Evolutionary conservation across 2,329 filamentous ascomycete species (phyloP).

Genomic region (Penicillium sp.): DNA sequence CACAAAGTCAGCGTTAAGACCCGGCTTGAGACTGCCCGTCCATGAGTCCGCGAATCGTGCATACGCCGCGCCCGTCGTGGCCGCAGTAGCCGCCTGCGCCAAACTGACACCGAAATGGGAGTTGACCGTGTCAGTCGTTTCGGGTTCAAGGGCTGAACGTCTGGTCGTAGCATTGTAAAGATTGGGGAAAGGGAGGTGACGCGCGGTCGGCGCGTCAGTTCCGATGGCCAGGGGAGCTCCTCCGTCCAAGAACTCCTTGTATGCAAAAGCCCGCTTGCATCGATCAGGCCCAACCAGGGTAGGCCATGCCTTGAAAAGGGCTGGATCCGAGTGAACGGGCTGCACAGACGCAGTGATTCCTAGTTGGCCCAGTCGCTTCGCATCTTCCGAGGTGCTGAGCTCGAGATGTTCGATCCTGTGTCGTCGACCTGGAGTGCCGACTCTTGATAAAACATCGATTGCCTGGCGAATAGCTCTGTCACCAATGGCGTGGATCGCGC

Average conservation of each 20-base stretch:
- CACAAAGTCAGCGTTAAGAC: slow-evolving; percentile 46
- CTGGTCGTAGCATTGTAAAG: slow-evolving; percentile 52
- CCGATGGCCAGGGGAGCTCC: slow-evolving; percentile 49
- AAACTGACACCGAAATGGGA: slow-evolving; percentile 44
- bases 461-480: slow-evolving; percentile 48
- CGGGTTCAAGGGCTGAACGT: slow-evolving; percentile 43
- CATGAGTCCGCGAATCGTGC: slow-evolving; percentile 46
- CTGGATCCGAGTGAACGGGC: slow-evolving; percentile 43
- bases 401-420: slow-evolving; percentile 55
- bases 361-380: slow-evolving; percentile 45
- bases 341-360: slow-evolving; percentile 47
- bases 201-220: slow-evolving; percentile 50
- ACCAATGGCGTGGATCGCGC: slow-evolving; percentile 53
- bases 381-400: slow-evolving; percentile 49
- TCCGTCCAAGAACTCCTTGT: slow-evolving; percentile 49
- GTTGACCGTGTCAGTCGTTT: slow-evolving; percentile 42
- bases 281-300: slow-evolving; percentile 46
- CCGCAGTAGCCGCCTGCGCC: slow-evolving; percentile 44
- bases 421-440: slow-evolving; percentile 40
- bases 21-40: slow-evolving; percentile 41
- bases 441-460: slow-evolving; percentile 46
- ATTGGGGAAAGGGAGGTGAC: slow-evolving; percentile 46
- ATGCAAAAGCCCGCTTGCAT: slow-evolving; percentile 51
- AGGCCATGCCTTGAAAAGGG: slow-evolving; percentile 50
- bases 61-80: slow-evolving; percentile 47